Evolutionary conservation across 495 filamentous ascomycete genomes (phyloP).

Genomic region (Hypoxylon lienhwacheense): DNA sequence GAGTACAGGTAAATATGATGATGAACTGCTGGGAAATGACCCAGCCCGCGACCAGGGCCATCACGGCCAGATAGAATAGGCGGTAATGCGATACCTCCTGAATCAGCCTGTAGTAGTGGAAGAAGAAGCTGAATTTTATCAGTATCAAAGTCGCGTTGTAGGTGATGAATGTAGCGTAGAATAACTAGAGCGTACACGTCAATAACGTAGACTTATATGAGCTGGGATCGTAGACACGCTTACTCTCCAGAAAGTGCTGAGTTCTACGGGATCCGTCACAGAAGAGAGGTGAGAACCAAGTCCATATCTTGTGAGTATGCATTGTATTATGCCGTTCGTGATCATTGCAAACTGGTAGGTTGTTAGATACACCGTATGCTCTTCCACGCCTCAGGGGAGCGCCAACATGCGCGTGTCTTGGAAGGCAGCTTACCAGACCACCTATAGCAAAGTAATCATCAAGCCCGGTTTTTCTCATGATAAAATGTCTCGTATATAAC

Average conservation of each 20-base stretch:
- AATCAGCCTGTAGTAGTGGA: conserved; percentile 33
- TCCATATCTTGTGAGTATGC: conserved; percentile 20
- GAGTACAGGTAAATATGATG: conserved; percentile 41
- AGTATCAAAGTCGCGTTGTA: conserved; percentile 19
- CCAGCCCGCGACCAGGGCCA: conserved; percentile 24
- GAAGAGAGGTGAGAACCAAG: conserved; percentile 26
- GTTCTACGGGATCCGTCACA: neutral
- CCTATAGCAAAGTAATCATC: conserved; percentile 28
- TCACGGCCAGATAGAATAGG: conserved; percentile 13
- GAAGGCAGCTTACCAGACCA: conserved; percentile 20
- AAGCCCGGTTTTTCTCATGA: conserved; percentile 17
- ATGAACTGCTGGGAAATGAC: conserved; percentile 25
- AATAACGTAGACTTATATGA: conserved; percentile 3
- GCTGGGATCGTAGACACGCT: neutral
- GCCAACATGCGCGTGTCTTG: neutral
- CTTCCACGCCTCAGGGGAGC: neutral
- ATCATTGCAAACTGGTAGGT: conserved; percentile 22
- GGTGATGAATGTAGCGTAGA: conserved; percentile 23
- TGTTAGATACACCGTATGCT: conserved; percentile 8
- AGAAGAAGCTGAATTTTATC: conserved; percentile 30
- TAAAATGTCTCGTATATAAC: conserved; percentile 29
- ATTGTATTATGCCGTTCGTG: conserved; percentile 25
- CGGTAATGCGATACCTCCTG: conserved; percentile 31
- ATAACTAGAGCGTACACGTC: conserved; percentile 15
- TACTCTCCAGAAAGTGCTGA: conserved; percentile 22